Evolutionary conservation across 495 filamentous ascomycete genomes (phyloP).

Genomic region (Trichoderma gamsii): DNA sequence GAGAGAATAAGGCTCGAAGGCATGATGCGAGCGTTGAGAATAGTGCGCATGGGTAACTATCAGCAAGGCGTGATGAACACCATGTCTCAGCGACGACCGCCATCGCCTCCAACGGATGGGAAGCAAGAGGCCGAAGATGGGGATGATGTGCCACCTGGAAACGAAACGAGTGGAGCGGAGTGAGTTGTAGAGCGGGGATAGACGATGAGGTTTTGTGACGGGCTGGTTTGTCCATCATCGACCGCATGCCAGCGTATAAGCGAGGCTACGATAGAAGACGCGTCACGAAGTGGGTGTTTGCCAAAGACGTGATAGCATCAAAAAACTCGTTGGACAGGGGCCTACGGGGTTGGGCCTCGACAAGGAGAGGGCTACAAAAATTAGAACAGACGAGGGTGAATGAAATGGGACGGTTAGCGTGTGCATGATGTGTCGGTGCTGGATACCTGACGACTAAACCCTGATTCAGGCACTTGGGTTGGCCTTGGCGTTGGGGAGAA

Average conservation of each 20-base stretch:
- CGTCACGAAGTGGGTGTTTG: neutral
- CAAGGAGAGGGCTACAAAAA: neutral
- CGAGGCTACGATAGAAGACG: neutral
- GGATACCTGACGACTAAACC: neutral
- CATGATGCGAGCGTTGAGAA: constrained; percentile 68
- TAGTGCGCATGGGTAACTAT: constrained; percentile 27
- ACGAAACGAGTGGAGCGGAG: constrained; percentile 15
- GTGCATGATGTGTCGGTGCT: neutral
- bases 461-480: neutral
- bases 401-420: constrained; percentile 4
- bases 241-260: constrained; percentile 3
- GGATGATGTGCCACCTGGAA: neutral
- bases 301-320: neutral
- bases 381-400: neutral
- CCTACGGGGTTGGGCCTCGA: neutral
- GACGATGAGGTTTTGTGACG: neutral
- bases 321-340: neutral
- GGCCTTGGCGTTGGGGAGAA: constrained; percentile 8
- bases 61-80: neutral
- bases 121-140: neutral
- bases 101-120: neutral
- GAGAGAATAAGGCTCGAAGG: constrained; percentile 77
- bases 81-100: neutral
- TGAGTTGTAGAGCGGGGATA: neutral
- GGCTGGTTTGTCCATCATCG: neutral